These are phyloP conservation scores for Trichoderma endophyticum DNA, from an alignment of 2,329 filamentous ascomycete species.

Conservation along the genomic window DNA sequence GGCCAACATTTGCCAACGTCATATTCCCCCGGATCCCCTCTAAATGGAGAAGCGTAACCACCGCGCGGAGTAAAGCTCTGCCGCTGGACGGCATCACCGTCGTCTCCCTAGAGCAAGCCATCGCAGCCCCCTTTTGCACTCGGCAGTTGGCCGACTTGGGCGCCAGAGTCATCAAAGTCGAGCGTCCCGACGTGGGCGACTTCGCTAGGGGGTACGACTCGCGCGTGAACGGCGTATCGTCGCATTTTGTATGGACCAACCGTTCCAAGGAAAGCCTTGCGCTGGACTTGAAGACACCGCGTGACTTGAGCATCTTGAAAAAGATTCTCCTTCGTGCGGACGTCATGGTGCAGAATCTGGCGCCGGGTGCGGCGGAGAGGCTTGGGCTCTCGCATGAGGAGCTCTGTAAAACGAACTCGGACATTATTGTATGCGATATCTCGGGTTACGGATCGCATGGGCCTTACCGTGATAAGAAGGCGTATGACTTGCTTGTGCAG, in stretches of 20 bases:
- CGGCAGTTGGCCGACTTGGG: conserved; percentile 53
- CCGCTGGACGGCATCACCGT: conserved; percentile 45
- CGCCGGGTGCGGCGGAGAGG: conserved; percentile 46
- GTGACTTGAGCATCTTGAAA: conserved; percentile 43
- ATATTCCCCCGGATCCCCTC: background rate
- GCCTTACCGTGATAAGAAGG: conserved; percentile 52
- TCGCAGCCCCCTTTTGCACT: conserved; percentile 54
- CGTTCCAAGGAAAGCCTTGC: conserved; percentile 53
- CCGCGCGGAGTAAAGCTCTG: background rate
- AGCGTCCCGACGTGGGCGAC: conserved; percentile 49
- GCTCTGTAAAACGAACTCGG: conserved; percentile 40
- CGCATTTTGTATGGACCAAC: conserved; percentile 56
- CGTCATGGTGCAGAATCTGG: conserved; percentile 53
- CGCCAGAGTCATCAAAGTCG: conserved; percentile 53
- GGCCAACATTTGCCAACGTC: too few species aligned
- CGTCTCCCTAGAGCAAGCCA: conserved; percentile 52
- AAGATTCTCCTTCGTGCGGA: conserved; percentile 44
- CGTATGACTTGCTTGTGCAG: conserved; percentile 54
- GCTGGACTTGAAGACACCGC: conserved; percentile 45
- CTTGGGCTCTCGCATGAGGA: conserved; percentile 47
- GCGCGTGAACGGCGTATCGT: conserved; percentile 47
- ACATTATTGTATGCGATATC: conserved; percentile 53
- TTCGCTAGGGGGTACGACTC: conserved; percentile 52
- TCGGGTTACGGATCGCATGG: conserved; percentile 51
- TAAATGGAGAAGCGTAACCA: background rate